These are phyloP conservation scores for Pseudocercospora cruenta DNA, from an alignment of 2,329 filamentous ascomycete species.

Conservation along the genomic window DNA sequence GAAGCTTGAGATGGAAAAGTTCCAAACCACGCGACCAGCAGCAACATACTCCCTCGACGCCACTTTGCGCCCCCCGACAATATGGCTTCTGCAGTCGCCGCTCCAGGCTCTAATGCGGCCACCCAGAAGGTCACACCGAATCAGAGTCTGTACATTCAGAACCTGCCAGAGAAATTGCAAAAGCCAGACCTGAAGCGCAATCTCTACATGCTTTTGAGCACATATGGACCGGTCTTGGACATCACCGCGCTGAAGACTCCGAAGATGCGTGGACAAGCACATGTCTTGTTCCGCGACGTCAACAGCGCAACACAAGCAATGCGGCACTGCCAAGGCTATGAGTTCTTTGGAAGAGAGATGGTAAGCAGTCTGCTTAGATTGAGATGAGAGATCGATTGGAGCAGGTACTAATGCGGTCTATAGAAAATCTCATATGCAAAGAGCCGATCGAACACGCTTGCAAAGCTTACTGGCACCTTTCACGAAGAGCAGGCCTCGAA, in stretches of 20 bases:
- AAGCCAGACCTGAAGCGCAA: constrained; percentile 85
- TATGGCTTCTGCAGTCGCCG: constrained; percentile 13
- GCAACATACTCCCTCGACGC: background rate
- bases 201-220: constrained; percentile 91
- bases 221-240: constrained; percentile 89
- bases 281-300: constrained; percentile 86
- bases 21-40: background rate
- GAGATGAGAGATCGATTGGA: background rate
- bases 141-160: constrained; percentile 80
- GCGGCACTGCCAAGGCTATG: constrained; percentile 81
- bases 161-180: constrained; percentile 86
- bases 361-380: constrained; percentile 53
- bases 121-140: constrained; percentile 21
- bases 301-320: constrained; percentile 93
- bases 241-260: constrained; percentile 84
- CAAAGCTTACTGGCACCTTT: constrained; percentile 91
- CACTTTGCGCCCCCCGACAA: background rate
- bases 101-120: constrained; percentile 10
- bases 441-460: constrained; percentile 82
- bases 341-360: constrained; percentile 83
- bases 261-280: constrained; percentile 95
- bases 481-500: constrained; percentile 60
- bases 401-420: constrained; percentile 12
- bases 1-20: background rate
- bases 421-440: constrained; percentile 92